A percentile compares a stretch with the other conserved stretches of the same genome.
These are phyloP conservation scores for Coelastrella sp. DNA, from an alignment of 139 green algal genomes.

Conservation along the genomic window DNA sequence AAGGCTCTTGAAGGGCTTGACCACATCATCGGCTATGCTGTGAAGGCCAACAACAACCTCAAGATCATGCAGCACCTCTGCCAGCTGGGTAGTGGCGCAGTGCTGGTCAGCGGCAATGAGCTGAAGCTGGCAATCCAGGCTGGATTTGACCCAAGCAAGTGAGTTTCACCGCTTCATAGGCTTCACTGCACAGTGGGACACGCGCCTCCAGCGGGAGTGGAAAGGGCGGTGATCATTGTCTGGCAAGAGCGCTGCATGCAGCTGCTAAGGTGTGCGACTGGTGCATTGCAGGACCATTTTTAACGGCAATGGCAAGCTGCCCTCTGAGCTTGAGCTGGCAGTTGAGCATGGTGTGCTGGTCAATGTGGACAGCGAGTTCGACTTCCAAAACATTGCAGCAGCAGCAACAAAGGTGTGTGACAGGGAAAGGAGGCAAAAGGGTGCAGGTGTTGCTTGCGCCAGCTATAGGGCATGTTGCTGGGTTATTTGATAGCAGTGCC, in stretches of 20 bases:
- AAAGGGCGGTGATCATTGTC: too few relatives aligned
- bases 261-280: background rate
- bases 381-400: slow-evolving; percentile 76
- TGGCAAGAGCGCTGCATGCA: too few relatives aligned
- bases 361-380: slow-evolving; percentile 98
- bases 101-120: slow-evolving; percentile 98
- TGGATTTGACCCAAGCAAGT: slow-evolving; percentile 47
- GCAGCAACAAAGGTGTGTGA: slow-evolving; percentile 70
- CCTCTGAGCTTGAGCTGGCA: slow-evolving; percentile 92
- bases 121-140: slow-evolving; percentile 87
- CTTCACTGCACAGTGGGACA: background rate
- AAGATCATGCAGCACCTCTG: slow-evolving; percentile 89
- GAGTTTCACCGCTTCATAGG: background rate
- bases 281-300: slow-evolving; percentile 35
- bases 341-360: slow-evolving; percentile 89
- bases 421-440: background rate
- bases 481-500: background rate
- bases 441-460: background rate
- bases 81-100: slow-evolving; percentile 77
- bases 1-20: slow-evolving; percentile 87
- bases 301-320: slow-evolving; percentile 94
- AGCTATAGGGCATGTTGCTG: too few relatives aligned
- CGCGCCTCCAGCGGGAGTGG: background rate
- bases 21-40: slow-evolving; percentile 94
- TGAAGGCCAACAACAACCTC: slow-evolving; percentile 99